phyloP scores from a whole-genome alignment of 192 early-diverging fungal species.

The Gryganskiella cystojenkinii region DNA sequence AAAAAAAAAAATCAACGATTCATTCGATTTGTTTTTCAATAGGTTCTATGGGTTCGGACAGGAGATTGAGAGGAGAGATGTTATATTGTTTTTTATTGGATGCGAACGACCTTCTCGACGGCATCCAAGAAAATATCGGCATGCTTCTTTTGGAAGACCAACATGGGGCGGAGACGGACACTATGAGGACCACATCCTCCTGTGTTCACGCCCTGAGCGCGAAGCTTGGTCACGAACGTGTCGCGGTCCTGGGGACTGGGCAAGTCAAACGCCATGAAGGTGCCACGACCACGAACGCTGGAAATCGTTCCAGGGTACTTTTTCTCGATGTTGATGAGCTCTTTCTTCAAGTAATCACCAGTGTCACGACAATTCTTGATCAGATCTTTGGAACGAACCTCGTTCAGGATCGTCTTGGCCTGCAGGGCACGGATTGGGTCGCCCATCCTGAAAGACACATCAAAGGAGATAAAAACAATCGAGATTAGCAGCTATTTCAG shows the following conservation, averaged over 20 bases:
- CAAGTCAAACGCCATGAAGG: slow-evolving; percentile 79
- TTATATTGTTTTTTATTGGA: no score
- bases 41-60: no score
- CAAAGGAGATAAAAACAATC: not conserved
- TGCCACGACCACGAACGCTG: slow-evolving; percentile 73
- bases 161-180: slow-evolving; percentile 77
- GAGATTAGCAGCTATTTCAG: not conserved
- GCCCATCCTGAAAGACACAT: slow-evolving; percentile 61
- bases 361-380: slow-evolving; percentile 60
- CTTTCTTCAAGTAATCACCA: slow-evolving; percentile 64
- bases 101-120: slow-evolving; percentile 56
- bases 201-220: slow-evolving; percentile 73
- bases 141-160: slow-evolving; percentile 73
- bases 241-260: slow-evolving; percentile 58
- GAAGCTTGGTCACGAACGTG: slow-evolving; percentile 63
- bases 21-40: no score
- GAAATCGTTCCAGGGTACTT: slow-evolving; percentile 58
- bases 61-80: no score
- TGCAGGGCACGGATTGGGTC: slow-evolving; percentile 74
- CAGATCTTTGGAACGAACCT: slow-evolving; percentile 65
- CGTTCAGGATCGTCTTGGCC: slow-evolving; percentile 69
- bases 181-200: slow-evolving; percentile 71
- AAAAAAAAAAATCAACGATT: no score
- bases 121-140: slow-evolving; percentile 75
- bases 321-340: slow-evolving; percentile 60